Evolutionary conservation across 208 protist genomes (phyloP).

Genomic region (Strigomonas galati): DNA sequence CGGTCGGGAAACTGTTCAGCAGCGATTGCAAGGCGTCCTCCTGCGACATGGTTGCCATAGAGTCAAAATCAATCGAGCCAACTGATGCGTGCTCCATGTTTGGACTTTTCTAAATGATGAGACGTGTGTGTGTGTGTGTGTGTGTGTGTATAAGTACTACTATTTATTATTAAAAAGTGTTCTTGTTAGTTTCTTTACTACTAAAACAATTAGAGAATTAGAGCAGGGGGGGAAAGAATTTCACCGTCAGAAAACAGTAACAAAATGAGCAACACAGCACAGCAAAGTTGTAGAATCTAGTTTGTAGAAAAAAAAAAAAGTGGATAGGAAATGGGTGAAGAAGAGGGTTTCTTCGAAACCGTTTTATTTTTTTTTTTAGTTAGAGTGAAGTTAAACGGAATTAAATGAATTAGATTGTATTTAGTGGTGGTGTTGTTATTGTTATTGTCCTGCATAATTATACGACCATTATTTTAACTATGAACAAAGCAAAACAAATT

Average conservation of each 20-base stretch:
- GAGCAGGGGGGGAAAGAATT: background rate
- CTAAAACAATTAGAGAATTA: no score
- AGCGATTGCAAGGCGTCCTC: slow-evolving; percentile 51
- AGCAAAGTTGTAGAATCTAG: no score
- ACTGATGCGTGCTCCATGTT: slow-evolving; percentile 18
- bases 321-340: background rate
- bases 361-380: slow-evolving; percentile 4
- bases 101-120: no score
- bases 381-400: slow-evolving; percentile 6
- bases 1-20: slow-evolving; percentile 28
- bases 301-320: background rate
- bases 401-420: slow-evolving; percentile 4
- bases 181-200: no score
- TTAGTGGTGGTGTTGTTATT: background rate
- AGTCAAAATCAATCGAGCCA: slow-evolving; percentile 46
- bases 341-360: background rate
- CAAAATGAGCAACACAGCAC: no score
- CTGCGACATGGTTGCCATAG: slow-evolving; percentile 38
- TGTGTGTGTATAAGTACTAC: no score
- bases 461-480: background rate
- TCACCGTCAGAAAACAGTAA: no score
- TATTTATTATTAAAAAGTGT: no score
- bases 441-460: background rate
- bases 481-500: slow-evolving; percentile 8
- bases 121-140: no score